These are phyloP conservation scores for Paracorniculantispora psalliotae DNA, from an alignment of 2,329 filamentous ascomycete genomes.

Conservation along the genomic window DNA sequence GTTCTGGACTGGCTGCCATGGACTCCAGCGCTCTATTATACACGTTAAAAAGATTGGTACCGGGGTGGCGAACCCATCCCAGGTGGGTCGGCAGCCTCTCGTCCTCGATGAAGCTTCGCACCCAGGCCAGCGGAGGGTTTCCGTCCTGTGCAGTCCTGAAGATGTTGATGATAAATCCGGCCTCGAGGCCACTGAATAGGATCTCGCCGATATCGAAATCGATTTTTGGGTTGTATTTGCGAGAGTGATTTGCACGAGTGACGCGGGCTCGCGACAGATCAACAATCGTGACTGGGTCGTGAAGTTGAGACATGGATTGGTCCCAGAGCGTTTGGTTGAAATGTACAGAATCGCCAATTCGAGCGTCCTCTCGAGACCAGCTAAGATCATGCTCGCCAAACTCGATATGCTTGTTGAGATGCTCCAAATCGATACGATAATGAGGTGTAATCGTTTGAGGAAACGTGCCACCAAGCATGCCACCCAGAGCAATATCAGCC, in stretches of 20 bases:
- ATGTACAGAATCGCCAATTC: no score
- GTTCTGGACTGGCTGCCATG: neutral
- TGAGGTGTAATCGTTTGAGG: neutral
- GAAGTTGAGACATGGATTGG: no score
- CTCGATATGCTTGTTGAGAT: neutral
- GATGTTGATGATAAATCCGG: neutral
- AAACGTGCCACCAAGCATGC: neutral
- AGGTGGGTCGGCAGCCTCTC: neutral
- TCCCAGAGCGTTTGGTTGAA: no score
- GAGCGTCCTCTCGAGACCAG: no score
- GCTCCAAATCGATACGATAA: neutral
- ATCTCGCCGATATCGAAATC: neutral
- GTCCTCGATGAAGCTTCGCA: neutral
- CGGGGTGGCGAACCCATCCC: neutral
- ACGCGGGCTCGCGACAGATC: neutral
- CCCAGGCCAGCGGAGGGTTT: neutral
- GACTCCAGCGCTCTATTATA: neutral
- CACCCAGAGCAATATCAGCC: neutral
- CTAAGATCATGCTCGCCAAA: neutral
- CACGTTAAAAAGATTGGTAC: neutral
- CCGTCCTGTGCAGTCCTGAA: neutral
- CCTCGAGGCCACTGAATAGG: neutral
- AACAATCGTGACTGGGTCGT: no score
- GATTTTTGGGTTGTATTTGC: neutral
- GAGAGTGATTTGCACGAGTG: neutral